A percentile compares a stretch with the other conserved stretches of the same genome.
These are phyloP conservation scores for Alternaria sp. DNA, from an alignment of 2,329 filamentous ascomycete genomes.

Conservation along the genomic window DNA sequence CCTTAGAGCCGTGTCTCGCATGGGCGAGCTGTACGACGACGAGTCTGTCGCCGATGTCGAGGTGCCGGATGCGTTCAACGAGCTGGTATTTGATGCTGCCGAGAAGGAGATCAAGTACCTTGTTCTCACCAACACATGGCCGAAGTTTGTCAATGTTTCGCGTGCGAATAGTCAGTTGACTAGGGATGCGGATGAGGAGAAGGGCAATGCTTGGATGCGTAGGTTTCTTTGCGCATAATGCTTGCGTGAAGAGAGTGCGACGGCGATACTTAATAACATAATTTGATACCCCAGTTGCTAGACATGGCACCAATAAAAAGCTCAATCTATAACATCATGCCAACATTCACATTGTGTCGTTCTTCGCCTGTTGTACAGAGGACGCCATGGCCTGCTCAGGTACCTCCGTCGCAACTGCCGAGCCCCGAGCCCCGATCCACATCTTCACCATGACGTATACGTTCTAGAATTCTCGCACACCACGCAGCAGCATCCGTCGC, in stretches of 20 bases:
- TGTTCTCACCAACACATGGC: slow-evolving; percentile 46
- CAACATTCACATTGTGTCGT: background rate
- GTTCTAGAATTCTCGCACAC: background rate
- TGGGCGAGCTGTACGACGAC: slow-evolving; percentile 24
- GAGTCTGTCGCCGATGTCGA: slow-evolving; percentile 22
- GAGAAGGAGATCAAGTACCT: slow-evolving; percentile 46
- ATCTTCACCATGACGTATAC: slow-evolving; percentile 2
- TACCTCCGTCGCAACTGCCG: slow-evolving; percentile 6
- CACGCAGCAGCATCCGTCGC: background rate
- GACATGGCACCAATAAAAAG: background rate
- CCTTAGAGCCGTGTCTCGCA: slow-evolving; percentile 30
- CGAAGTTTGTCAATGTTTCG: slow-evolving; percentile 42
- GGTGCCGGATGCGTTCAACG: slow-evolving; percentile 34
- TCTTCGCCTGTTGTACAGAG: background rate
- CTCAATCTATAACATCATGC: background rate
- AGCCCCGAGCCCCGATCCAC: background rate
- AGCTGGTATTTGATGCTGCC: slow-evolving; percentile 37
- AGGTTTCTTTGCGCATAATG: slow-evolving; percentile 12
- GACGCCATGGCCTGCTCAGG: background rate
- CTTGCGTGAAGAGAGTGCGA: background rate
- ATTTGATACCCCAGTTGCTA: slow-evolving; percentile 4
- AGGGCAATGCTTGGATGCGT: slow-evolving; percentile 13
- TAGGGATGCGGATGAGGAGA: slow-evolving; percentile 19
- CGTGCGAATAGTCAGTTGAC: slow-evolving; percentile 26
- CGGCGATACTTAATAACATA: background rate